Evolutionary conservation across 768 basidiomycete species (phyloP).

Genomic region (Russula vinacea): DNA sequence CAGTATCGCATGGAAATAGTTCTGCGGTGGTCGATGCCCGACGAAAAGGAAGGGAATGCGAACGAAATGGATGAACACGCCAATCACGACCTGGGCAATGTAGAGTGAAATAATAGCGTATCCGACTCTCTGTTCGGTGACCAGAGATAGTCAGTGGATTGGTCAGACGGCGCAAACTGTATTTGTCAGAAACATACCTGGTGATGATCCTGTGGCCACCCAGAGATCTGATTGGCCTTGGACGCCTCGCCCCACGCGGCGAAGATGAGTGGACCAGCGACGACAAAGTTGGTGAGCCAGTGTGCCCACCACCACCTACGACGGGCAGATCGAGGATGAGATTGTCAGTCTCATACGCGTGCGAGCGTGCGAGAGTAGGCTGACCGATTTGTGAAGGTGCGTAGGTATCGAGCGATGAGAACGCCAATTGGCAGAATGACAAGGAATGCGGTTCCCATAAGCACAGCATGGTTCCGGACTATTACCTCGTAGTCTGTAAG

Average conservation of each 20-base stretch:
- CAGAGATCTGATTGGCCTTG: background rate
- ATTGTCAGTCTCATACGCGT: background rate
- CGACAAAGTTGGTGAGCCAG: conserved; percentile 9
- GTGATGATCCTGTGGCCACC: conserved; percentile 41
- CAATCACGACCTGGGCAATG: conserved; percentile 47
- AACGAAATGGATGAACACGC: conserved; percentile 51
- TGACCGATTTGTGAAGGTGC: conserved; percentile 22
- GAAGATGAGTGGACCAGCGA: conserved; percentile 54
- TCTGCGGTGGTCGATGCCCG: conserved; percentile 40
- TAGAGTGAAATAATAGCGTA: conserved; percentile 54
- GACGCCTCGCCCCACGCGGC: conserved; percentile 47
- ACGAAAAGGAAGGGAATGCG: conserved; percentile 43
- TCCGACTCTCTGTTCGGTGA: conserved; percentile 46
- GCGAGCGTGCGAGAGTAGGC: background rate
- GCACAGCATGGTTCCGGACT: conserved; percentile 15
- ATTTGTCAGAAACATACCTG: conserved; percentile 27
- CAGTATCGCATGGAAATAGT: conserved; percentile 44
- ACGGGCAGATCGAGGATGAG: background rate
- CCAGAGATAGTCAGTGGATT: too few species aligned
- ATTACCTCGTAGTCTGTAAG: conserved; percentile 21
- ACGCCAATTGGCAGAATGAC: conserved; percentile 9
- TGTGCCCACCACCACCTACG: conserved; percentile 24
- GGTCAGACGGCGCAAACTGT: background rate
- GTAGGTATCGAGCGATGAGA: conserved; percentile 19
- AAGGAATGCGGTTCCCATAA: conserved; percentile 17